A percentile compares a stretch with the other conserved stretches of the same genome.
phyloP scores from a whole-genome alignment of 2,329 filamentous ascomycete species.

The Rutstroemia sp. region DNA sequence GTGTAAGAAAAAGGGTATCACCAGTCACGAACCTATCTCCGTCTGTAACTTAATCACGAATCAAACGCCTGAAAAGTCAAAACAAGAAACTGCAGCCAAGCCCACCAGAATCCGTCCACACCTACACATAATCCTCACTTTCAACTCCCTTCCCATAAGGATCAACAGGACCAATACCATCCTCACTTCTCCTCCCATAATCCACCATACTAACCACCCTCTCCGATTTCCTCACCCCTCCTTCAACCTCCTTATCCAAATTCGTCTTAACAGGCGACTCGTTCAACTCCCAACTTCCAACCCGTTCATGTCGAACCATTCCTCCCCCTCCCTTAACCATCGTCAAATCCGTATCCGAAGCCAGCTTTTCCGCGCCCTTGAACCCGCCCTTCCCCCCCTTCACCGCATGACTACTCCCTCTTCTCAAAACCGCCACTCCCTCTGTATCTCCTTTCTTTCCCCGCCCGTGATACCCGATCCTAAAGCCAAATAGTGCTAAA shows the following conservation, averaged over 20 bases:
- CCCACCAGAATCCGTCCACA: neutral
- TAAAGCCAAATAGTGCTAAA: constrained; percentile 22
- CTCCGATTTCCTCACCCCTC: constrained; percentile 8
- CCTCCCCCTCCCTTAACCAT: constrained; percentile 18
- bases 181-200: constrained; percentile 22
- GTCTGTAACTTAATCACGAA: neutral
- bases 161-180: constrained; percentile 20
- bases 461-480: constrained; percentile 12
- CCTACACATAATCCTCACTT: constrained; percentile 20
- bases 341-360: constrained; percentile 25
- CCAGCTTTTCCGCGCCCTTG: constrained; percentile 27
- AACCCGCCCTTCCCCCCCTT: constrained; percentile 26
- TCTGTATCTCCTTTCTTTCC: neutral
- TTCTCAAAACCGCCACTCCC: neutral
- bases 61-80: neutral
- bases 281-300: constrained; percentile 30
- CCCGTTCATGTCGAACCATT: constrained; percentile 24
- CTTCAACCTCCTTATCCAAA: constrained; percentile 5
- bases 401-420: neutral
- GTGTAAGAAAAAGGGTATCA: neutral
- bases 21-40: neutral
- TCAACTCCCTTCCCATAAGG: constrained; percentile 26
- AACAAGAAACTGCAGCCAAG: neutral
- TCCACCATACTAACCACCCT: constrained; percentile 17
- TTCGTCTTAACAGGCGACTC: constrained; percentile 9